Conservation (phyloP, 169 alveolate genomes). For the Eimeria brunetti region DNA sequence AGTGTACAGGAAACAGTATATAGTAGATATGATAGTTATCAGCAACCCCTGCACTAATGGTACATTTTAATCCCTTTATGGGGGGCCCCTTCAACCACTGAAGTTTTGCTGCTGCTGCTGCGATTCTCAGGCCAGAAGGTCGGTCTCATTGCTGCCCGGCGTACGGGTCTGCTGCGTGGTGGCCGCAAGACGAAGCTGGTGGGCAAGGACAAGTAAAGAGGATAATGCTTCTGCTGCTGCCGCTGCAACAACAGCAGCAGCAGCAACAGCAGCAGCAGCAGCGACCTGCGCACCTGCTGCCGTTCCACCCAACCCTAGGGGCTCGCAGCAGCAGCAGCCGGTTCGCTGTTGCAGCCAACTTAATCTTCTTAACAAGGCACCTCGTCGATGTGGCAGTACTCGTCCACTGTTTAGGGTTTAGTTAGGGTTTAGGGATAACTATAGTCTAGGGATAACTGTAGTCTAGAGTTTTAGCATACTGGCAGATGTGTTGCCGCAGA, state of each 20-base stretch:
- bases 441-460: too few relatives aligned
- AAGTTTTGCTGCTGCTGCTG: background rate
- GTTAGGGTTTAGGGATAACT: too few relatives aligned
- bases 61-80: too few relatives aligned
- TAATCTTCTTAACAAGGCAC: background rate
- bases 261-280: background rate
- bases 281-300: conserved; percentile 21
- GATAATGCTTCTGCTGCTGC: background rate
- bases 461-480: too few relatives aligned
- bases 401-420: too few relatives aligned
- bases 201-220: conserved; percentile 78
- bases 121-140: conserved; percentile 97
- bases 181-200: conserved; percentile 92
- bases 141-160: conserved; percentile 99
- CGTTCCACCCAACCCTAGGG: background rate
- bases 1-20: too few relatives aligned
- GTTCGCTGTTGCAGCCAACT: background rate
- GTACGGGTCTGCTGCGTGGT: conserved; percentile 99
- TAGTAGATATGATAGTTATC: too few relatives aligned
- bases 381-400: background rate
- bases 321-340: conserved; percentile 11
- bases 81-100: too few relatives aligned
- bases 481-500: too few relatives aligned
- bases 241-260: background rate
- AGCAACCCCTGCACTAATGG: too few relatives aligned